Evolutionary conservation across 441 rosid genomes (phyloP).

Genomic region (Erodium moschatum): DNA sequence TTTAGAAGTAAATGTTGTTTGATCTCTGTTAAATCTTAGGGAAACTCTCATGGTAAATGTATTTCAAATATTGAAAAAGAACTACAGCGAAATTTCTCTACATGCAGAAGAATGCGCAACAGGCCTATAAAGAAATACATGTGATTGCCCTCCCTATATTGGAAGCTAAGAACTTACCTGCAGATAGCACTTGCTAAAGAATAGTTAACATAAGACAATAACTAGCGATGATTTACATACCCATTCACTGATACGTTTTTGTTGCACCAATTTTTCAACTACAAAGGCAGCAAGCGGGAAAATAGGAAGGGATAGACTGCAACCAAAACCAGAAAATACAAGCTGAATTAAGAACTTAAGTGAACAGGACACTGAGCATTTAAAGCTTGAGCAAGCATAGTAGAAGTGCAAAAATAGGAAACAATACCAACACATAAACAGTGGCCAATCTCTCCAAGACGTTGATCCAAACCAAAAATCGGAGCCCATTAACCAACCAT

Average conservation of each 20-base stretch:
- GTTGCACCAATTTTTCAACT: conserved; percentile 66
- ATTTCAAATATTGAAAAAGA: too few relatives aligned
- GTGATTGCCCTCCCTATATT: neutral
- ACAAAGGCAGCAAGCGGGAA: conserved; percentile 66
- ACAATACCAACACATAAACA: conserved; percentile 89
- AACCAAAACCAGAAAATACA: conserved; percentile 14
- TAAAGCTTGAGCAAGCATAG: neutral
- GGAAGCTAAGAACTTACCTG: neutral
- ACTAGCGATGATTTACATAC: conserved; percentile 37
- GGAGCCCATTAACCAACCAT: conserved; percentile 79
- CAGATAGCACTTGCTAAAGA: neutral
- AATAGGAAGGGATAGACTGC: conserved; percentile 74
- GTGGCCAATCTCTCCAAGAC: conserved; percentile 93
- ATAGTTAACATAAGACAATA: neutral
- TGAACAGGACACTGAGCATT: conserved; percentile 10
- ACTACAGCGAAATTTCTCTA: neutral
- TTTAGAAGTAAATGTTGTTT: neutral
- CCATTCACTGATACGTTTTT: conserved; percentile 44
- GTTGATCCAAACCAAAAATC: conserved; percentile 93
- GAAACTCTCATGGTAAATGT: too few relatives aligned
- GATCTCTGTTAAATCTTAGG: neutral
- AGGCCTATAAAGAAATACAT: neutral
- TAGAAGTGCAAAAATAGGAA: neutral
- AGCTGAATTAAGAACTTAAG: neutral
- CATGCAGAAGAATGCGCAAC: neutral